A percentile compares a stretch with the other conserved stretches of the same genome.
Conservation (phyloP, 768 basidiomycete genomes). For the Obba rivulosa region DNA sequence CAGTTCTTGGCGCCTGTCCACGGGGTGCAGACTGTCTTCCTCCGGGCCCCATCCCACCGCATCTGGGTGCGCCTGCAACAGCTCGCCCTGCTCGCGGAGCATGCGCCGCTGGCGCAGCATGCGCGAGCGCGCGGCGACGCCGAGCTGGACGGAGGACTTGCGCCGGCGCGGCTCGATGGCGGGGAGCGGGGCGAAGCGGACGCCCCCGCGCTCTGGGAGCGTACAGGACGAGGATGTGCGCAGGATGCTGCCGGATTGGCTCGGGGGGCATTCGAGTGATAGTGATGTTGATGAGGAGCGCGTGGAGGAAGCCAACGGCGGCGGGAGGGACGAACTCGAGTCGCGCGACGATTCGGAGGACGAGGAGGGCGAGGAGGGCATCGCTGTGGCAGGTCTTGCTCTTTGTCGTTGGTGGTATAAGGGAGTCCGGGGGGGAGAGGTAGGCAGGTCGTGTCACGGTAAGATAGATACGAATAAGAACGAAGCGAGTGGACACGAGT, state of each 20-base stretch:
- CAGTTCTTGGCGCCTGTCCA: background rate
- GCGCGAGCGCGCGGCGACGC: constrained; percentile 31
- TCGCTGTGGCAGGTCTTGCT: too few species aligned
- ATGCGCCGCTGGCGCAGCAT: constrained; percentile 26
- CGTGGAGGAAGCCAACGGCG: background rate
- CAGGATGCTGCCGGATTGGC: constrained; percentile 10
- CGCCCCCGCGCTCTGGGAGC: constrained; percentile 12
- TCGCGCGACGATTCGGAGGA: constrained; percentile 3
- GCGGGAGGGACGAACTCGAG: constrained; percentile 1
- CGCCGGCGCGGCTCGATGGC: constrained; percentile 25
- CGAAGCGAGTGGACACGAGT: too few species aligned
- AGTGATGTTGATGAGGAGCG: background rate
- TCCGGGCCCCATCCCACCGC: background rate
- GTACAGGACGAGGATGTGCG: constrained; percentile 14
- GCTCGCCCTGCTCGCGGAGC: constrained; percentile 15
- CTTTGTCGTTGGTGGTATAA: too few species aligned
- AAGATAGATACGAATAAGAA: too few species aligned
- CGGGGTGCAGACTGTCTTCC: background rate
- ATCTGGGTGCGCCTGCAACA: constrained; percentile 5
- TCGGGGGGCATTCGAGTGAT: background rate
- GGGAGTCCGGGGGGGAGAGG: too few species aligned
- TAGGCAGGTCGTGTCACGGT: too few species aligned
- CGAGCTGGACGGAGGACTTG: constrained; percentile 24
- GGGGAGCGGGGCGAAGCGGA: constrained; percentile 34
- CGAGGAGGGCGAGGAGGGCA: too few species aligned